Conservation (phyloP, 176 grass and related monocot species). For the Pharus latifolius region DNA sequence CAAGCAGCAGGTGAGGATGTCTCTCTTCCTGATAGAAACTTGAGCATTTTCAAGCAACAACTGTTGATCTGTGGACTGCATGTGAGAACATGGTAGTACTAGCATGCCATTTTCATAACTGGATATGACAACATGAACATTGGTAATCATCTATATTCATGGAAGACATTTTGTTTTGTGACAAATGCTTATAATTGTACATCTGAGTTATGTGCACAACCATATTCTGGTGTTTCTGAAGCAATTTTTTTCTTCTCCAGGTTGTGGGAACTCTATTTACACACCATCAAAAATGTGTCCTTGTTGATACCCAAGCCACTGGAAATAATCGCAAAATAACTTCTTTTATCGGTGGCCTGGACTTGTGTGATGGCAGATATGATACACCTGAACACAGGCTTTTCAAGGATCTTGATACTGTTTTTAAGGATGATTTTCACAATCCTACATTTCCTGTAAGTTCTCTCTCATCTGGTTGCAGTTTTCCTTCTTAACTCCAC, state of each 20-base stretch:
- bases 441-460: constrained; percentile 82
- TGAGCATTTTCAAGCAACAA: constrained; percentile 99
- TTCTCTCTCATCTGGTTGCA: background rate
- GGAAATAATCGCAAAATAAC: constrained; percentile 94
- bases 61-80: constrained; percentile 6
- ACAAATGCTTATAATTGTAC: background rate
- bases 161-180: background rate
- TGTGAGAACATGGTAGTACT: background rate
- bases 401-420: constrained; percentile 61
- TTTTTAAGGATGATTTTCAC: constrained; percentile 78
- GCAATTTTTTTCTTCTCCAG: constrained; percentile 18
- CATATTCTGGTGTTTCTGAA: no score
- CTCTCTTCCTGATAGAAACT: constrained; percentile 50
- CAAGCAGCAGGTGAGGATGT: constrained; percentile 83
- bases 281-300: constrained; percentile 94
- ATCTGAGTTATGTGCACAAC: no score
- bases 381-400: constrained; percentile 72
- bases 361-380: constrained; percentile 79
- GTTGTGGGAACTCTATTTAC: constrained; percentile 92
- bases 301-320: constrained; percentile 68
- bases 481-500: background rate
- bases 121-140: background rate
- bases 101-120: background rate
- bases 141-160: background rate
- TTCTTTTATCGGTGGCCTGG: constrained; percentile 90